A percentile compares a stretch with the other conserved stretches of the same genome.
Conservation (phyloP, 2,329 filamentous ascomycete species). For the Nemania abortiva region DNA sequence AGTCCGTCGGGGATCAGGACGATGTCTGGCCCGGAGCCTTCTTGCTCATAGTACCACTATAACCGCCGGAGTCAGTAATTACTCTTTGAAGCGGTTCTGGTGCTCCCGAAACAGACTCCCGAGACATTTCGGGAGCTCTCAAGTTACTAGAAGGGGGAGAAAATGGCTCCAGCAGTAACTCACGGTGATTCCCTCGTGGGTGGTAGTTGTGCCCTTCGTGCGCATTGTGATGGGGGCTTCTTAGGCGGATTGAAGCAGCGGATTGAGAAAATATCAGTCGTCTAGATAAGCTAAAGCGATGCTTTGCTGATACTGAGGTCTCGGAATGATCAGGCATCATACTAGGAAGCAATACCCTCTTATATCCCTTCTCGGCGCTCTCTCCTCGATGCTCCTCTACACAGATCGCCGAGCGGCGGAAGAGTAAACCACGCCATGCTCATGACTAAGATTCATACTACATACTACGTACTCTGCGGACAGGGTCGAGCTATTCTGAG, state of each 20-base stretch:
- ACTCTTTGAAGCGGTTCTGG: no score
- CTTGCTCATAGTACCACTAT: constrained; percentile 40
- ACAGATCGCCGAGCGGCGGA: constrained; percentile 14
- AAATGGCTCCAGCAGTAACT: no score
- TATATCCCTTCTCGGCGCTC: constrained; percentile 11
- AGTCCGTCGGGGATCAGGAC: constrained; percentile 38
- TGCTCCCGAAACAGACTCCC: no score
- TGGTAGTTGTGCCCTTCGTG: constrained; percentile 33
- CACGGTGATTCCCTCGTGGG: constrained; percentile 32
- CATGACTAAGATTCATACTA: no score
- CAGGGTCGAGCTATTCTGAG: neutral
- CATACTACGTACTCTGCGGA: neutral
- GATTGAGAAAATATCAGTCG: neutral
- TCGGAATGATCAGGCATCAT: neutral
- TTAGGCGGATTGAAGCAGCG: neutral
- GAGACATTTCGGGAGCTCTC: no score
- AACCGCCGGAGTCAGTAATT: no score
- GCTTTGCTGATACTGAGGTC: neutral
- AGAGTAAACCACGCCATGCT: no score
- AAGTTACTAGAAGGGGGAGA: no score
- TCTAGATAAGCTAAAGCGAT: neutral
- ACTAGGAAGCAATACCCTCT: neutral
- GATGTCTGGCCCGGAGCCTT: constrained; percentile 38
- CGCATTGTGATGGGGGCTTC: constrained; percentile 29
- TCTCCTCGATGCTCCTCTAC: neutral